Evolutionary conservation across 2,329 filamentous ascomycete genomes (phyloP), one percentile per base, ranked within the genome.

Genomic region (Fusarium sp.): DNA sequence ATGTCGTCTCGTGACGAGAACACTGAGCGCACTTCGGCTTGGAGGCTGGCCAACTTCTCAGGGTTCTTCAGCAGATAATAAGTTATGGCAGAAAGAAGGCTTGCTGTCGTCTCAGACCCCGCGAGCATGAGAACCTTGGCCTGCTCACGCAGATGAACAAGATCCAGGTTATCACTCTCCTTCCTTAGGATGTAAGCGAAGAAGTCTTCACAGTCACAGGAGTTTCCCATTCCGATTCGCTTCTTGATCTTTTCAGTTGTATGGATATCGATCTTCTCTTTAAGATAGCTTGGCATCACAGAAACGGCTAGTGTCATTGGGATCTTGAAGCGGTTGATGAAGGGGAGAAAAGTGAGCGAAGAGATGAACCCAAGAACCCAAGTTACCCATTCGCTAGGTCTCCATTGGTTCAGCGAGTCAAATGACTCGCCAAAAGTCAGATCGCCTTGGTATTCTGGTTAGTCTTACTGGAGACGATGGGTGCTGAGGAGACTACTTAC

Each of bases 351-450:
- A 4, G 57, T 60, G 6, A 62, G 42, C 8, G 57, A 32, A 7
- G 62, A 45, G 6, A 59, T 8, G 8, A 66, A 63, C 3, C 44
- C 30, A 15, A 72, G 14, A 8, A 70, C 3, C 15, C 64, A 61
- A 6, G 55, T n/a, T 4, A 68, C 69, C 69, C 63, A 75, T 15
- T 55, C n/a, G 20, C 57, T 66, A 2, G 58, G 15, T 15, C 55
- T 50, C 55, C 66, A 73, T 2, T 56, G 18, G 3, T 45, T 32
- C 8, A 73, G n/a, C 8, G 69, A 63, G 12, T 63, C 47, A 12
- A 75, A 75, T 3, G 73, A 73, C 14, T 75, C 63, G 2, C 73
- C 60, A 39, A 75, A 75, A 1, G 69, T 35, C 24, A 71, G 57
- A 8, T 73, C 66, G 3, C 66, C 73, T 75, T 2, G 3, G 11